phyloP scores from a whole-genome alignment of 164 flowering plant genomes.

The Nymphaea colorata region DNA sequence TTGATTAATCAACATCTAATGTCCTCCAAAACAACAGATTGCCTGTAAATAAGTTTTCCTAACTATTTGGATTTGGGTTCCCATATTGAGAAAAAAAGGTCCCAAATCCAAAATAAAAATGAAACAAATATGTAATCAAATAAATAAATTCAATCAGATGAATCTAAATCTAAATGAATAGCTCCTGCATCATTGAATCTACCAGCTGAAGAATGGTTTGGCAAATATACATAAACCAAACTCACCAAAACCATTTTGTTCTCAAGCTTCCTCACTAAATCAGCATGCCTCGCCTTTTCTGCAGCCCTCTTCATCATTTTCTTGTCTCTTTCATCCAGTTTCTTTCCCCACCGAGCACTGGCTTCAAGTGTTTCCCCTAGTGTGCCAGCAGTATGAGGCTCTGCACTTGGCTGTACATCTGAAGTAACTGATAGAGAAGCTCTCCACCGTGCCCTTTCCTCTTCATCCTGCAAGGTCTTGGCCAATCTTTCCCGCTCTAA shows the following conservation, averaged over 20 bases:
- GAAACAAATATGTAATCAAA: no score
- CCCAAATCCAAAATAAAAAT: no score
- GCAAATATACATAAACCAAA: constrained; percentile 5
- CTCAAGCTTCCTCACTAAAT: constrained; percentile 71
- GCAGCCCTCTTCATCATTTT: constrained; percentile 57
- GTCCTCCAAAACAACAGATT: no score
- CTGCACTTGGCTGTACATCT: constrained; percentile 18
- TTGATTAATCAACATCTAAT: no score
- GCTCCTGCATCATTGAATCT: no score
- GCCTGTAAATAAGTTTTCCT: no score
- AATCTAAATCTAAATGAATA: no score
- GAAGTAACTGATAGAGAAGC: constrained; percentile 42
- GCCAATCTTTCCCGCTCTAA: constrained; percentile 74
- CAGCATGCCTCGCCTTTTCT: constrained; percentile 52
- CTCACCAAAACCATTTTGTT: constrained; percentile 65
- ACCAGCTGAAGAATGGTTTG: no score
- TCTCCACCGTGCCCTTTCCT: constrained; percentile 72
- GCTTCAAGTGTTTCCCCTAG: constrained; percentile 83
- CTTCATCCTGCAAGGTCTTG: constrained; percentile 76
- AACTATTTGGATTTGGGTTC: no score
- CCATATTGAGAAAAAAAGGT: no score
- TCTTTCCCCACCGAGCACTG: constrained; percentile 74
- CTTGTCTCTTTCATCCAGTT: constrained; percentile 33
- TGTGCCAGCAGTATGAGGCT: constrained; percentile 54
- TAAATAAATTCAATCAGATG: no score